Evolutionary conservation across 495 filamentous ascomycete genomes (phyloP), one percentile per base, ranked within the genome.

Genomic region (Glutinoglossum americanum): DNA sequence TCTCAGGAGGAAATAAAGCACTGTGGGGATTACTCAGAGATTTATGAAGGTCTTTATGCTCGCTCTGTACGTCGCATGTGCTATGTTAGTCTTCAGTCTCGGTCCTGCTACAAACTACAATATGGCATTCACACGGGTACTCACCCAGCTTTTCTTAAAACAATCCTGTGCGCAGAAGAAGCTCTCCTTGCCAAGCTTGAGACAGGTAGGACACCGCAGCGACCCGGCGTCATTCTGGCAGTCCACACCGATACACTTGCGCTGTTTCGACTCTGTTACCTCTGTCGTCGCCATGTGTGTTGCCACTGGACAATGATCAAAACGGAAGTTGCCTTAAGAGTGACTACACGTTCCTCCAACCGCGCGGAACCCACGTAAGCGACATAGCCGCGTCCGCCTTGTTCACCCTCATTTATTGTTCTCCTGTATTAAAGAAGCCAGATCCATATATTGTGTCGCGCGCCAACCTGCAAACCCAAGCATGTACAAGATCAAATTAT

Each of bases 81-180:
- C 41, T 39, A 15, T 10, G 15, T 45, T 23, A 45, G 41, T 23
- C n/a, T 45, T 45, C 41, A 45, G 41, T 45, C n/a, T 45, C 17
- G 4, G 17, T 45, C 41, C 41, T 45, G n/a, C 41, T 3, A 10
- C n/a, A 45, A 45, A n/a, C 37, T 15, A 2, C 1, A 11, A 4
- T 41, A 11, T 49, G 47, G 26, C 4, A 49, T 49, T 27, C 47
- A 49, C 47, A 10, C 3, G 19, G 9, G 13, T 13, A n/a, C 83
- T 66, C 79, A 97, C 92, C 92, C 92, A 98, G 72, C 87, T 97
- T 66, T 80, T 80, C 75, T 95, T 97, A 73, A 98, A 98, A 76
- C 92, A 98, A 64, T 97, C 93, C 67, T 98, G 93, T 11, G 88
- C 88, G 73, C 92, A 98, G 74, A 97, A 98, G 69, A 79, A 94